Evolutionary conservation across 495 filamentous ascomycete genomes (phyloP), one percentile per base, ranked within the genome.

Genomic region (Podospora comata): DNA sequence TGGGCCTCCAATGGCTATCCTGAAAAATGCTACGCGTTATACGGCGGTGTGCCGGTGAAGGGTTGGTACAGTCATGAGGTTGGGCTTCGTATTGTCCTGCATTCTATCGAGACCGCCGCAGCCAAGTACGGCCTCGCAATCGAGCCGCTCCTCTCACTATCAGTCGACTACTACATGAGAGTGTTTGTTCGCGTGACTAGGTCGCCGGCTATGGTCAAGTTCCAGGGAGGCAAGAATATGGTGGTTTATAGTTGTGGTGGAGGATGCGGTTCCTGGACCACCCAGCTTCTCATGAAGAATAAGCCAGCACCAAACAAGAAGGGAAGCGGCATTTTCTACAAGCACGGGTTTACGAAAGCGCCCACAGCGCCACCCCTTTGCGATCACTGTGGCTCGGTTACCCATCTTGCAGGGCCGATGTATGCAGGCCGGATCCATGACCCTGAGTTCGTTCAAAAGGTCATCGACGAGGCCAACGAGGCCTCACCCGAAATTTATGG

Each of bases 131-230:
- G 95, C n/a, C 78, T 95, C 7, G 85, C 91, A 3, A 92, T 97
- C 66, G 95, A 99, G 75, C 95, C 95, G 0, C 82, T 97, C 0
- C 84, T 99, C 16, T 96, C 92, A 18, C 85, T 99, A 6, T 96
- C 91, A 13, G 95, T 98, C 65, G 95, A 99, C 77, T 99, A 92
- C 76, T 99, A 99, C 75, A 85, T 87, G n/a, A 87, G 96, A 58
- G 82, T 97, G 1, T 99, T 98, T 74, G 89, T 99, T 65, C 89
- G 92, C 1, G 82, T 99, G 34, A 83, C 86, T 66, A 90, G 86
- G 60, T 92, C 90, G 2, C 89, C 93, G 0, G 88, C 87, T 0
- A 87, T 92, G 66, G 94, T 97, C 65, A 99, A 99, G 74, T 92
- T 93, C 65, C 84, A 91, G 16, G 90, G 91, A 3, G 89, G 91